Evolutionary conservation across 306 rosid genomes (phyloP).

Genomic region (Fagus crenata): DNA sequence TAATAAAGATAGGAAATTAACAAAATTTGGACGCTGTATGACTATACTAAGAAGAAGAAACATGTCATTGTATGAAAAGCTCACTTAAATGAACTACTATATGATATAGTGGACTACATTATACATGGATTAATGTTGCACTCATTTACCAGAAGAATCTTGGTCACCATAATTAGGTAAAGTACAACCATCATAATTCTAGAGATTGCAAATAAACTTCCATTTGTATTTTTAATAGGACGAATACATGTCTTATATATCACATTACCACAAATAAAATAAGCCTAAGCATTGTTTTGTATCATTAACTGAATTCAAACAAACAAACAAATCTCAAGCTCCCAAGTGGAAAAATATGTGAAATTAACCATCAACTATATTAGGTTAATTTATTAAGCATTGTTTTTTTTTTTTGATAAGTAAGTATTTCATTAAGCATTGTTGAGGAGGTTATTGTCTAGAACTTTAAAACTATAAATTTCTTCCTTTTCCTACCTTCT

Average conservation of each 20-base stretch:
- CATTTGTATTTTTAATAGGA: neutral
- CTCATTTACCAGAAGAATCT: neutral
- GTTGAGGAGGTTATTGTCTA: neutral
- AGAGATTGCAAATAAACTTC: neutral
- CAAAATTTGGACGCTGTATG: neutral
- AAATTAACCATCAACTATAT: neutral
- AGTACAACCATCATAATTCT: neutral
- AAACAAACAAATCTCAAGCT: neutral
- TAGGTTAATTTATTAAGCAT: neutral
- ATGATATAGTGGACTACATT: neutral
- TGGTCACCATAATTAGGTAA: neutral
- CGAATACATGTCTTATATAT: neutral
- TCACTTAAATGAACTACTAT: neutral
- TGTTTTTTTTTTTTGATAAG: neutral
- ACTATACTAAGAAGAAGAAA: neutral
- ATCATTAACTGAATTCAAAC: neutral
- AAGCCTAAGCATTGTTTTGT: neutral
- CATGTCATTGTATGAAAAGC: neutral
- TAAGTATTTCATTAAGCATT: neutral
- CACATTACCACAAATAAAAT: neutral
- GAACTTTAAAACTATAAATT: neutral
- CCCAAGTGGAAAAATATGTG: neutral
- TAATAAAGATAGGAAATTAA: neutral
- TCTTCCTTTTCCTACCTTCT: neutral
- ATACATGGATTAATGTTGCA: neutral